Conservation (phyloP, 2,329 filamentous ascomycete genomes). For the Pseudovirgaria hyperparasitica region DNA sequence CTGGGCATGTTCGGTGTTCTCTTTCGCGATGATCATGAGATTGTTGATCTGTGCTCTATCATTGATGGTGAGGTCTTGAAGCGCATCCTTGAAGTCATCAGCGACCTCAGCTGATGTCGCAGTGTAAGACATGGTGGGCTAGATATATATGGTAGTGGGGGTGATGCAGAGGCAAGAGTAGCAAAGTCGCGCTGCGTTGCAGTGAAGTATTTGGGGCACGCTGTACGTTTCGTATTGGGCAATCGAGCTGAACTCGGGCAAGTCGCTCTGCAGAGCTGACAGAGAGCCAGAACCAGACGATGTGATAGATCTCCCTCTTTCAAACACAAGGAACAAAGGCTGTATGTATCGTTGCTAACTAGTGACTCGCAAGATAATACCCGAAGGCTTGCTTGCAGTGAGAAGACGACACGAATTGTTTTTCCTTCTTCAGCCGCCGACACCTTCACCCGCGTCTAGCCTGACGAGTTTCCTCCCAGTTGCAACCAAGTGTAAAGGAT, state of each 20-base stretch:
- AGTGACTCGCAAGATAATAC: slow-evolving; percentile 21
- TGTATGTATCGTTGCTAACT: slow-evolving; percentile 38
- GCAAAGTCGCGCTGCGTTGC: too few species aligned
- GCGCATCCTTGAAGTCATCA: slow-evolving; percentile 83
- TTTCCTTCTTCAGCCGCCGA: too few species aligned
- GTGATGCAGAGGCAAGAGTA: slow-evolving; percentile 8
- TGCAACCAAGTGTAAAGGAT: too few species aligned
- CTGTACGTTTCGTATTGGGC: slow-evolving; percentile 9
- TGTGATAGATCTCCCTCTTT: slow-evolving; percentile 27
- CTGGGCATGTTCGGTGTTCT: slow-evolving; percentile 91
- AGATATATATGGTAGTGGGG: slow-evolving; percentile 10
- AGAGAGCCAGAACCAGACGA: slow-evolving; percentile 16
- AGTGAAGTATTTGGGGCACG: slow-evolving; percentile 13
- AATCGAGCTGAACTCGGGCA: slow-evolving; percentile 13
- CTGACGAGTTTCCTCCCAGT: too few species aligned
- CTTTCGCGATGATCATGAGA: slow-evolving; percentile 90
- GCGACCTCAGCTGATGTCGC: slow-evolving; percentile 69
- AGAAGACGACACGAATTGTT: too few species aligned
- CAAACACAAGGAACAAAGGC: slow-evolving; percentile 26
- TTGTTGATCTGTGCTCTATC: slow-evolving; percentile 94
- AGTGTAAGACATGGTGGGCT: slow-evolving; percentile 49
- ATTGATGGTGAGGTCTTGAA: slow-evolving; percentile 85
- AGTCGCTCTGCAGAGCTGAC: slow-evolving; percentile 13
- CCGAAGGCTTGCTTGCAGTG: slow-evolving; percentile 19
- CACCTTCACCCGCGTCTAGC: too few species aligned